phyloP scores from a whole-genome alignment of 257 asterid genomes.

The Solanum bukasovii region DNA sequence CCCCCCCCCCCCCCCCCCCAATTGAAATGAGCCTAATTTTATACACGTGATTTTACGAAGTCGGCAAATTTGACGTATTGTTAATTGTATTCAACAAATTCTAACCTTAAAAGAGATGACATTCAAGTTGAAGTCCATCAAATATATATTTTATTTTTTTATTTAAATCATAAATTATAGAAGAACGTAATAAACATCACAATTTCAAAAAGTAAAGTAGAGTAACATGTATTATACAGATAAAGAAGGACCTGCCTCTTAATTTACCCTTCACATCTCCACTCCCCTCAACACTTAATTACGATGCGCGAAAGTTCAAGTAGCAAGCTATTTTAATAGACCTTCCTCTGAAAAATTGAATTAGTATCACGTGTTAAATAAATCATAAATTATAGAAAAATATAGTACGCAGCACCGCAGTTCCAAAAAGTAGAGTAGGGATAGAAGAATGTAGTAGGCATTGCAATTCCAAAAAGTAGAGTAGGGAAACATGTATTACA shows the following conservation, averaged over 20 bases:
- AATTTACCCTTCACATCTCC: neutral
- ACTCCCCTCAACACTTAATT: neutral
- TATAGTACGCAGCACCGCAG: accelerated
- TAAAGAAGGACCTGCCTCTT: neutral
- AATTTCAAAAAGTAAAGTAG: neutral
- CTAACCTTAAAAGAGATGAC: neutral
- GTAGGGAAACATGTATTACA: too few relatives aligned
- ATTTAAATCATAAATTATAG: neutral
- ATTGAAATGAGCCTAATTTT: neutral
- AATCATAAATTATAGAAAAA: neutral
- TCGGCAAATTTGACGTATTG: neutral
- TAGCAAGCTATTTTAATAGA: neutral
- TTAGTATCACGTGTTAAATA: neutral
- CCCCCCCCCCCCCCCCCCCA: too few relatives aligned
- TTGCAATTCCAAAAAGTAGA: too few relatives aligned
- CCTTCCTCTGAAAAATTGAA: neutral
- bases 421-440: too few relatives aligned
- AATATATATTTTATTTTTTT: neutral
- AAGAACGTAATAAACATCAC: neutral
- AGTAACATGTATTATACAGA: neutral
- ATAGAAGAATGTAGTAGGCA: too few relatives aligned
- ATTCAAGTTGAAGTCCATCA: neutral
- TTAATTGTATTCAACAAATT: neutral
- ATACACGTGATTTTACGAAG: neutral
- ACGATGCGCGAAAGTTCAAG: neutral